A percentile compares a stretch with the other conserved stretches of the same genome.
Conservation (phyloP, 306 rosid species). For the Fragaria vesca region DNA sequence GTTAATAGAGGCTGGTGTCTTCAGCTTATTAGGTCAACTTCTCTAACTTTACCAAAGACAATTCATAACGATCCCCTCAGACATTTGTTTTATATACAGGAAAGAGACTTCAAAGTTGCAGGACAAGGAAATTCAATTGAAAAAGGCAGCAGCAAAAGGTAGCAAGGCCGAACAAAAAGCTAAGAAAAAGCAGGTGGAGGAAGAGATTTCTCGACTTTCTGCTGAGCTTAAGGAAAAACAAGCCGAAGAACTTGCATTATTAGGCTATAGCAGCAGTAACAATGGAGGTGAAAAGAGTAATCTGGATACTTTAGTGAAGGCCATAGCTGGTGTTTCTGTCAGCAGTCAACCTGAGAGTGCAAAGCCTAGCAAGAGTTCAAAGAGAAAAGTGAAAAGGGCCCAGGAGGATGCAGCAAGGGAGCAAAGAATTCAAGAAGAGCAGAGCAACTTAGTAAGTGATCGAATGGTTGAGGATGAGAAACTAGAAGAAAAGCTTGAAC, state of each 20-base stretch:
- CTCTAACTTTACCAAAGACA: not conserved
- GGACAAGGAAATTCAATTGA: conserved; percentile 77
- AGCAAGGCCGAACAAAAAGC: conserved; percentile 95
- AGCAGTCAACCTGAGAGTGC: conserved; percentile 53
- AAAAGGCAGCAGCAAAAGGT: conserved; percentile 83
- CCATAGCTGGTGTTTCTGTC: conserved; percentile 83
- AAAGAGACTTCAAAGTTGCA: conserved; percentile 74
- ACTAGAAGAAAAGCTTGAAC: conserved; percentile 71
- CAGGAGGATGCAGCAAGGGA: conserved; percentile 89
- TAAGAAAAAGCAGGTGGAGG: conserved; percentile 96
- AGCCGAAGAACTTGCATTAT: conserved; percentile 56
- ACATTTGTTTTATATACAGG: conserved; percentile 41
- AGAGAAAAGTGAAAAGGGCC: conserved; percentile 69
- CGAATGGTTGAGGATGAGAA: conserved; percentile 73
- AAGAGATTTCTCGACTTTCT: conserved; percentile 74
- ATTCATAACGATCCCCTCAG: conserved; percentile 8
- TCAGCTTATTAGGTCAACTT: not conserved
- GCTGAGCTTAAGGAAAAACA: conserved; percentile 70
- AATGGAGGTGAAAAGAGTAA: conserved; percentile 53
- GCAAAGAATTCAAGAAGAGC: conserved; percentile 83
- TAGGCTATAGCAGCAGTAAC: conserved; percentile 59
- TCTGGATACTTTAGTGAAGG: conserved; percentile 74
- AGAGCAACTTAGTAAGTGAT: conserved; percentile 64
- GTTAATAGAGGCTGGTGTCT: conserved; percentile 1
- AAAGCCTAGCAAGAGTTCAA: conserved; percentile 68